phyloP scores from a whole-genome alignment of 352 stramenopile genomes.

The Phytophthora litchii region DNA sequence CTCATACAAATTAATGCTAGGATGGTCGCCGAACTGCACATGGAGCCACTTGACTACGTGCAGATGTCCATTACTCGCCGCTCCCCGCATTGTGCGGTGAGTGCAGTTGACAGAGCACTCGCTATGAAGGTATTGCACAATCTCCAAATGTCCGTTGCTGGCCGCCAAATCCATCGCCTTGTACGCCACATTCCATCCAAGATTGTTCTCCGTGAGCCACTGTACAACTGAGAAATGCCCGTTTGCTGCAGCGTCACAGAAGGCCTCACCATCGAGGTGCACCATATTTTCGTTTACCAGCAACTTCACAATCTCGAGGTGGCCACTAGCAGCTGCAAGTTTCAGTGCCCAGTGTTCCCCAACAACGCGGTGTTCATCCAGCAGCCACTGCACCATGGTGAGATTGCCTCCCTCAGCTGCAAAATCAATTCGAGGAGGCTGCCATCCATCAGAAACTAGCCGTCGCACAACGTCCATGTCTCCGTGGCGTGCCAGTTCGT shows the following conservation, averaged over 20 bases:
- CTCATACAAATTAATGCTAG: conserved; percentile 18
- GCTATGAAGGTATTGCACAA: conserved; percentile 30
- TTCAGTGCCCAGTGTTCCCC: conserved; percentile 28
- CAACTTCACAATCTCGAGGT: conserved; percentile 32
- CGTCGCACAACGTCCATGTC: conserved; percentile 12
- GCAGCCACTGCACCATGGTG: conserved; percentile 28
- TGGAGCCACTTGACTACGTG: conserved; percentile 31
- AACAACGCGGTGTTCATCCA: conserved; percentile 8
- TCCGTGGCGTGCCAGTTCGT: conserved; percentile 26
- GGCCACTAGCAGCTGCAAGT: conserved; percentile 24
- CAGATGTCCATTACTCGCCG: conserved; percentile 29
- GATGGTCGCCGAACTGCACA: conserved; percentile 12
- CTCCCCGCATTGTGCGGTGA: conserved; percentile 22
- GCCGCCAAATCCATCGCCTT: conserved; percentile 32
- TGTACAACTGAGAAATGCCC: conserved; percentile 23
- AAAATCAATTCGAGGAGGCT: conserved; percentile 26
- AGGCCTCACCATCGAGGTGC: conserved; percentile 25
- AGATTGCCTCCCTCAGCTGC: conserved; percentile 31
- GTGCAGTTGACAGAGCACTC: conserved; percentile 21
- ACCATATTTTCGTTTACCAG: conserved; percentile 19
- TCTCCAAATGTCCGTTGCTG: conserved; percentile 25
- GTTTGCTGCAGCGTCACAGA: conserved; percentile 23
- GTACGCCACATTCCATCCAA: conserved; percentile 24
- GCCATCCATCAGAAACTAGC: conserved; percentile 19
- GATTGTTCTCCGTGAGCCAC: conserved; percentile 33